Evolutionary conservation across 495 filamentous ascomycete species (phyloP).

Genomic region (Aspergillus hancockii): DNA sequence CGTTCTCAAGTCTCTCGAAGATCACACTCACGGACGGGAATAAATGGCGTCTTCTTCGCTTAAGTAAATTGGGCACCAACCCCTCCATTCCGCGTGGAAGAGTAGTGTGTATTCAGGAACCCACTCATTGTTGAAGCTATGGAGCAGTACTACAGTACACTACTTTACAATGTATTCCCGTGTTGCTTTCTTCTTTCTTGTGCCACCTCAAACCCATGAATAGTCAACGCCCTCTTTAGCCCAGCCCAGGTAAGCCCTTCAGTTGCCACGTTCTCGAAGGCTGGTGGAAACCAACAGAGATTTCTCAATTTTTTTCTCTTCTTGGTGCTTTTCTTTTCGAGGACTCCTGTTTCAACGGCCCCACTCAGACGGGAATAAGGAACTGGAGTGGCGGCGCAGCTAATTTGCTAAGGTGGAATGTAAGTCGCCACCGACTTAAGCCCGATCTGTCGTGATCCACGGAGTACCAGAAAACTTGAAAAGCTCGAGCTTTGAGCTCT

Average conservation of each 20-base stretch:
- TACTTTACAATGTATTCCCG: too few species aligned
- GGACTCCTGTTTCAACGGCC: constrained; percentile 16
- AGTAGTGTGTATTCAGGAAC: constrained; percentile 18
- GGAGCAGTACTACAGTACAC: too few species aligned
- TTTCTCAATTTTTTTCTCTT: not conserved
- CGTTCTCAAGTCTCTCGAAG: not conserved
- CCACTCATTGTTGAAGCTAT: constrained; percentile 4
- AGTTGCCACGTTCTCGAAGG: constrained; percentile 3
- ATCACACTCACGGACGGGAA: constrained; percentile 15
- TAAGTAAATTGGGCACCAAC: constrained; percentile 26
- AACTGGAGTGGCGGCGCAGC: constrained; percentile 26
- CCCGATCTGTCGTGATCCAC: constrained; percentile 8
- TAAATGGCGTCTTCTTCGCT: constrained; percentile 24
- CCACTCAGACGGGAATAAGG: constrained; percentile 26
- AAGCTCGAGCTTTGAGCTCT: constrained; percentile 23
- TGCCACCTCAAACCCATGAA: not conserved
- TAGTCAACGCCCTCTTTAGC: not conserved
- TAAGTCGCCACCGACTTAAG: constrained; percentile 20
- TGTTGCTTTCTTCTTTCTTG: not conserved
- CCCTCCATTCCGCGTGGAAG: constrained; percentile 18
- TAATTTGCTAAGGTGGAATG: constrained; percentile 20
- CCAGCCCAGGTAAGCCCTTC: not conserved
- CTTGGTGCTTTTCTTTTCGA: not conserved
- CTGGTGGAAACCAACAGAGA: not conserved
- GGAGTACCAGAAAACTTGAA: constrained; percentile 9